A percentile compares a stretch with the other conserved stretches of the same genome.
Conservation (phyloP, 2,329 filamentous ascomycete genomes). For the Aspergillus proliferans region DNA sequence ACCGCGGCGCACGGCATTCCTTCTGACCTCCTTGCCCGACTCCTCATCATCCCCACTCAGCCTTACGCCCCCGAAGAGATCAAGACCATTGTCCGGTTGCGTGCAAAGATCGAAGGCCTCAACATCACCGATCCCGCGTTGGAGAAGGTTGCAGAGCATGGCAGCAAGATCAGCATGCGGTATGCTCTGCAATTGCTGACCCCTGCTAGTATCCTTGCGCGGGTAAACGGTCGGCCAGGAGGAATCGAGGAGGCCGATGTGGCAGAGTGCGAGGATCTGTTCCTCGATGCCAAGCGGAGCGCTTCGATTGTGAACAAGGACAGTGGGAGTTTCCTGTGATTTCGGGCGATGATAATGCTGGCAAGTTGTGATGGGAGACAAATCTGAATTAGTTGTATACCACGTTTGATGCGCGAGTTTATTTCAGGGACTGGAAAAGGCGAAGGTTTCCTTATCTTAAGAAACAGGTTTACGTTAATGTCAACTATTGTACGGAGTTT, state of each 20-base stretch:
- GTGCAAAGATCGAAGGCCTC: slow-evolving; percentile 74
- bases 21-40: slow-evolving; percentile 82
- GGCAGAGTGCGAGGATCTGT: slow-evolving; percentile 73
- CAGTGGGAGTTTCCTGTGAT: slow-evolving; percentile 57
- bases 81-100: slow-evolving; percentile 80
- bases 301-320: slow-evolving; percentile 63
- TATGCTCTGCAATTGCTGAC: slow-evolving; percentile 91
- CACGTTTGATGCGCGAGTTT: slow-evolving; percentile 11
- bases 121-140: slow-evolving; percentile 74
- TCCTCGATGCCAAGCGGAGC: slow-evolving; percentile 75
- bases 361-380: neutral
- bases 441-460: slow-evolving; percentile 7
- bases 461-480: slow-evolving; percentile 13
- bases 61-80: slow-evolving; percentile 86
- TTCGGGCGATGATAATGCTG: neutral
- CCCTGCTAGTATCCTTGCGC: slow-evolving; percentile 82
- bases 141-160: slow-evolving; percentile 78
- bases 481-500: slow-evolving; percentile 5
- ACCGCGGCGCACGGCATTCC: slow-evolving; percentile 89
- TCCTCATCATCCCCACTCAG: slow-evolving; percentile 93
- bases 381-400: slow-evolving; percentile 14
- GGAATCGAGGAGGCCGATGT: slow-evolving; percentile 69
- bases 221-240: slow-evolving; percentile 69
- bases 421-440: slow-evolving; percentile 11
- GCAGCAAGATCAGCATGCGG: slow-evolving; percentile 79